A percentile compares a stretch with the other conserved stretches of the same genome.
Conservation (phyloP, 148 eudicot genomes). For the Tetragonia tetragonoides region DNA sequence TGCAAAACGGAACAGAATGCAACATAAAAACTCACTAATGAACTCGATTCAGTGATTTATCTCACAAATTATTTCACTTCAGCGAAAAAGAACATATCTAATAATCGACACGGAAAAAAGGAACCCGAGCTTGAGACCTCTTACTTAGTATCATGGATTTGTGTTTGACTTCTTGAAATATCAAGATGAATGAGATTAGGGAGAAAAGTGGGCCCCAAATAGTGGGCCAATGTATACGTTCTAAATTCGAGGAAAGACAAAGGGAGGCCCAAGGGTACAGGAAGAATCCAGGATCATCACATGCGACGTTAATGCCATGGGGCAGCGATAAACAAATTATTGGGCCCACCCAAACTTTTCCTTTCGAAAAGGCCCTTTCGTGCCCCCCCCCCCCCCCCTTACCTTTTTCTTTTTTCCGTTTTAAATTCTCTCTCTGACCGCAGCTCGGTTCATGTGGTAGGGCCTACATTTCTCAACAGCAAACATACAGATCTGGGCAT, state of each 20-base stretch:
- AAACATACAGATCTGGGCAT: slow-evolving; percentile 11
- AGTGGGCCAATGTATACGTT: slow-evolving; percentile 19
- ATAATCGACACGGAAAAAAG: too few species aligned
- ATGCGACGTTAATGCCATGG: slow-evolving; percentile 25
- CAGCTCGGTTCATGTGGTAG: slow-evolving; percentile 26
- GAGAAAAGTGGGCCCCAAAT: slow-evolving; percentile 11
- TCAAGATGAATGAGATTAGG: not conserved
- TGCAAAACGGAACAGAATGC: too few species aligned
- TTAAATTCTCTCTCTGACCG: not conserved
- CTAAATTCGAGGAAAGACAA: slow-evolving; percentile 25
- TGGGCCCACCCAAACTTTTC: slow-evolving; percentile 16
- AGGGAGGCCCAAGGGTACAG: slow-evolving; percentile 31
- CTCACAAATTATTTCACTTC: too few species aligned
- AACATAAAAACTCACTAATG: too few species aligned
- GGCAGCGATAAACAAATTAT: not conserved
- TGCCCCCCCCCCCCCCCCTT: slow-evolving; percentile 6
- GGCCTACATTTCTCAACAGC: slow-evolving; percentile 19
- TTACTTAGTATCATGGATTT: too few species aligned
- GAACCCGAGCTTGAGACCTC: too few species aligned
- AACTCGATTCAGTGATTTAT: too few species aligned
- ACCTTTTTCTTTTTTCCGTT: not conserved
- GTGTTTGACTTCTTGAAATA: slow-evolving; percentile 7
- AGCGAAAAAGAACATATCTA: too few species aligned
- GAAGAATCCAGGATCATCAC: slow-evolving; percentile 22
- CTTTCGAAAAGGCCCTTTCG: not conserved